phyloP scores from a whole-genome alignment of 306 rosid species.

The Ochetophila trinervis region DNA sequence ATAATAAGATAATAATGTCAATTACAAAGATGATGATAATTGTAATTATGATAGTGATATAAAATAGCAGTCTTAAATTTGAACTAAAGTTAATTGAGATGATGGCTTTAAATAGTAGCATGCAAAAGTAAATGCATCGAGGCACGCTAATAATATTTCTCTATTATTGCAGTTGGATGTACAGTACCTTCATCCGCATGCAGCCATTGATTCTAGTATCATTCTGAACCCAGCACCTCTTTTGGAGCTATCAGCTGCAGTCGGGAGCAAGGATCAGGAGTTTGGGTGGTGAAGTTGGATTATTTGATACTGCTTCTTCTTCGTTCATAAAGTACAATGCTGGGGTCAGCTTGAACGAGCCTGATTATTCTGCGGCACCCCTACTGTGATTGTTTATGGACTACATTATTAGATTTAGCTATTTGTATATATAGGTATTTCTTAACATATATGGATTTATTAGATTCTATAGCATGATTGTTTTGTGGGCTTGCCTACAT shows the following conservation, averaged over 20 bases:
- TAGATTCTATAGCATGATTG: background rate
- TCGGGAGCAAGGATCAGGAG: conserved; percentile 78
- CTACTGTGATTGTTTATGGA: conserved; percentile 61
- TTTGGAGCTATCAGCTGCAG: conserved; percentile 72
- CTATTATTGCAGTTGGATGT: conserved; percentile 71
- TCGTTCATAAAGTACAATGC: conserved; percentile 82
- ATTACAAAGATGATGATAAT: background rate
- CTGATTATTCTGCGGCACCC: conserved; percentile 69
- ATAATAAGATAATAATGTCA: background rate
- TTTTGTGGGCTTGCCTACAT: background rate
- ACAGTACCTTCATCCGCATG: conserved; percentile 86
- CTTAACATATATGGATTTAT: conserved; percentile 4
- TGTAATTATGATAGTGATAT: background rate
- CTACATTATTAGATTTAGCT: too few species aligned
- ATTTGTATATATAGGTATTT: background rate
- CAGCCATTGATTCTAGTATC: conserved; percentile 79
- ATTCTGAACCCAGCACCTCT: conserved; percentile 81
- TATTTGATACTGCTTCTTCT: conserved; percentile 83
- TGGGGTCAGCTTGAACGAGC: conserved; percentile 75
- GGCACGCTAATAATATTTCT: conserved; percentile 21
- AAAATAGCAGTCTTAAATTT: too few species aligned
- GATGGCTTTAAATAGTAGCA: background rate
- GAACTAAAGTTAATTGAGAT: background rate
- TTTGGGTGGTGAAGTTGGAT: conserved; percentile 88
- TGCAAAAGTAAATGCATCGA: too few species aligned